Evolutionary conservation across 495 filamentous ascomycete species (phyloP), one percentile per base, ranked within the genome.

Genomic region (Neurospora tetrasperma): DNA sequence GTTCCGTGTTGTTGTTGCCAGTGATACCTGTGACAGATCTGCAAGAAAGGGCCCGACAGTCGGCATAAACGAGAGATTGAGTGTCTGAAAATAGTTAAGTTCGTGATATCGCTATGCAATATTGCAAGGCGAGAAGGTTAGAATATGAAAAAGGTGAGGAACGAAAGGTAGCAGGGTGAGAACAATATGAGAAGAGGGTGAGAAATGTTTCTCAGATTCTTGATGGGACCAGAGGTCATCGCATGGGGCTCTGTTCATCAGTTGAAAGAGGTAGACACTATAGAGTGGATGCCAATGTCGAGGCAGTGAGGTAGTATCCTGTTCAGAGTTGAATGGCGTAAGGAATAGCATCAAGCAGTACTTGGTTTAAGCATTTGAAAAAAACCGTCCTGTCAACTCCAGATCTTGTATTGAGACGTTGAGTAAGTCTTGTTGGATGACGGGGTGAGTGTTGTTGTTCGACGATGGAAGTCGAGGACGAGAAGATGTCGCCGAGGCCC

Each of bases 381-480:
- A 2, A 48, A 0, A 5, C 46, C 11, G 23, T 9, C 27, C 27
- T 31, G 27, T 31, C 27, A 31, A 31, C 27, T 2, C 27, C 27
- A 31, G 27, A 31, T 2, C 27, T 31, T 31, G 27, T 2, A 31
- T 2, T 2, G 2, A 31, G 27, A 31, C 27, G 27, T 31, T 31
- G 27, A 31, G 27, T 31, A 2, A 31, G 27, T 31, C 27, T 31
- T 3, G 27, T 27, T 54, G 46, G 20, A 27, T 27, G 10, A 11
- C 20, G 20, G 20, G 20, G 20, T 54, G 10, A 31, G 27, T 31
- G 40, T 42, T 0, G 18, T 48, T 10, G 59, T 41, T 40, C 4
- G 35, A 20, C 10, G 46, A 69, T 71, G 74, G 72, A 73, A 31
- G 72, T 74, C 11, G 72, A 69, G 42, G 23, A 23, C 23, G 23